Base-by-base conservation (phyloP, 2,329 filamentous ascomycete species). In the Macrophomina pseudophaseolina region DNA sequence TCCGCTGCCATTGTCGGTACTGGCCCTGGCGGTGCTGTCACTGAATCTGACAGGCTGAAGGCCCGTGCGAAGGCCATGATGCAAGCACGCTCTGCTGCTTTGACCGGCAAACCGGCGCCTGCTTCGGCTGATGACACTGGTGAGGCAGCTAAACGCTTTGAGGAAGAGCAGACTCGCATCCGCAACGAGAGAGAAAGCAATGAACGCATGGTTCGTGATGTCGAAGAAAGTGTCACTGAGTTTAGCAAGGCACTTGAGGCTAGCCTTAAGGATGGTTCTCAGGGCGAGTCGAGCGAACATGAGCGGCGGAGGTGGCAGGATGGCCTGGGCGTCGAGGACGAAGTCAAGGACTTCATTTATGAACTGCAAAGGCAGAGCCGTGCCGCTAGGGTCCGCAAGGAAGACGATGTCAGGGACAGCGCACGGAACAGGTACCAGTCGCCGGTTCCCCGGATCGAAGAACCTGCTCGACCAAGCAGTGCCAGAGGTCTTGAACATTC, bases 321-420 rank as follows among this genome's bases (percentile, higher is more conserved):
- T 79, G 95, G 89, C 9, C 85, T 99, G 44, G 95, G 95, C 33
- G 95, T 99, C 33, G 95, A 99, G 76, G 94, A 99, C 74, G 93
- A 97, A 74, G 91, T 98, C 69, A 92, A 93, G 74, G 95, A 99
- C 75, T 98, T 99, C 79, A 99, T 99, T 76, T 98, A 95, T 76
- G 95, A 98, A 72, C 83, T 99, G 64, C 94, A 97, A 77, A 89
- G 94, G 68, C 91, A 90, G 69, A 96, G 93, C 77, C 88, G 93
- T 70, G 86, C 92, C 70, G 85, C 92, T 64, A 89, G 90, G 67
- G 81, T 96, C 67, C 82, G 88, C 64, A 86, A 85, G 70, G 85
- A 89, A 74, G 87, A 88, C 18, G 44, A 62, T 63, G 71, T 52
- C n/a, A 65, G 46, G 71, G 70, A 73, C 68, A 18, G 73, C 32